These are phyloP conservation scores for Raphanus hybrid DNA, from an alignment of 441 rosid species.

Conservation along the genomic window DNA sequence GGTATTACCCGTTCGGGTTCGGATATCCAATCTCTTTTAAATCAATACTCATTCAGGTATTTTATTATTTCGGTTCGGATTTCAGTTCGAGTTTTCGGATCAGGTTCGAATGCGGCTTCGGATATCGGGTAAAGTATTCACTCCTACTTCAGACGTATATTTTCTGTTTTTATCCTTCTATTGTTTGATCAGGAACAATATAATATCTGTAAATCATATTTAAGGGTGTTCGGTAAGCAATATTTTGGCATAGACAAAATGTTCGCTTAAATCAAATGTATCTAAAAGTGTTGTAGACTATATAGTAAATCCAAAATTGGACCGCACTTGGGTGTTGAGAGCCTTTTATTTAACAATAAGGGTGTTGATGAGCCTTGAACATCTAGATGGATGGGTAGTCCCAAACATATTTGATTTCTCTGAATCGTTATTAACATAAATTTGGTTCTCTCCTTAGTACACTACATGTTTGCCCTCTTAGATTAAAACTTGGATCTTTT, in stretches of 20 bases:
- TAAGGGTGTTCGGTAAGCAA: neutral
- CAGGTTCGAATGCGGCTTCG: no score
- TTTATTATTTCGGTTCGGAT: no score
- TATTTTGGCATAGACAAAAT: no score
- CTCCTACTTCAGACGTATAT: no score
- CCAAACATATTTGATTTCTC: constrained; percentile 41
- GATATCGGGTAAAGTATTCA: no score
- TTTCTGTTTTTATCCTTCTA: neutral
- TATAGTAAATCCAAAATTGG: constrained; percentile 33
- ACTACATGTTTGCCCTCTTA: constrained; percentile 38
- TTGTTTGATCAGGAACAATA: neutral
- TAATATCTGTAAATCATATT: neutral
- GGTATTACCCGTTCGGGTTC: no score
- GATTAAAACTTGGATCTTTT: constrained; percentile 29
- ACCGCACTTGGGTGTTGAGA: constrained; percentile 30
- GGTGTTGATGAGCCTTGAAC: constrained; percentile 44
- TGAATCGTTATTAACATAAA: constrained; percentile 42
- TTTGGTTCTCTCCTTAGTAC: constrained; percentile 40
- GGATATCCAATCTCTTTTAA: no score
- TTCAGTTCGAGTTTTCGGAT: no score
- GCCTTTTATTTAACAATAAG: no score
- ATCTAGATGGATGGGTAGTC: constrained; percentile 40
- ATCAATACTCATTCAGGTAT: no score
- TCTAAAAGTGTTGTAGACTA: constrained; percentile 10
- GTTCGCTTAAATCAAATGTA: constrained; percentile 11